Evolutionary conservation across 2,329 filamentous ascomycete species (phyloP), one percentile per base, ranked within the genome.

Genomic region (Claviceps maximensis): DNA sequence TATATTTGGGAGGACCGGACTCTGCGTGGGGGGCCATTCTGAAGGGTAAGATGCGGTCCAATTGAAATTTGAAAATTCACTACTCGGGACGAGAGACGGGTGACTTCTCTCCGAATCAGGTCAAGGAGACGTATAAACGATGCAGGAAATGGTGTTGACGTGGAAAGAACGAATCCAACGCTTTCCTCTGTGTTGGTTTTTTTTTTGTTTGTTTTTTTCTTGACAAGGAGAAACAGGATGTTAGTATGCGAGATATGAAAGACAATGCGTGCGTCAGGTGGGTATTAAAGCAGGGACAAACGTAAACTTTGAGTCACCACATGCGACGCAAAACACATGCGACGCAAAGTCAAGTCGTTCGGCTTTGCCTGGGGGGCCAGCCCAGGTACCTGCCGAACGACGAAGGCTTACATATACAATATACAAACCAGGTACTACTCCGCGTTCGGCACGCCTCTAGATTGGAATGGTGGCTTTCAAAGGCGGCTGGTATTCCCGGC

Each of bases 21-120:
- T 79, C 69, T 63, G 78, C 77, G 73, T 81, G 78, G 59, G 79
- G 78, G 60, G 80, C 76, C 80, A 83, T 83, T 60, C 54, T 68
- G 51, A 50, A 5, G 36, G 19, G 49, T n/a, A 27, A 33, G 46
- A 6, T 27, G 36, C 40, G 17, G 13, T 27, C 3, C 17, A 31
- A 52, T 40, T 41, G 50, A 42, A 46, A 4, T 2, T n/a, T n/a
- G 38, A 9, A 23, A 42, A 38, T 42, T 31, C 7, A 15, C 3
- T 2, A 13, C 27, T 2, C n/a, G 15, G 42, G 27, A 8, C 8
- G 27, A 4, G 27, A 4, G 31, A 13, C 9, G 21, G 47, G 19
- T 19, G 25, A 17, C 27, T 33, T 33, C 7, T 50, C 33, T 47
- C 40, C 17, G 15, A 23, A 44, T 46, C 31, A 12, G 25, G 10